Percentiles rank a stretch among this genome's conserved stretches.
phyloP scores from a whole-genome alignment of 1,284 basidiomycete species.

The Pterula multifida region DNA sequence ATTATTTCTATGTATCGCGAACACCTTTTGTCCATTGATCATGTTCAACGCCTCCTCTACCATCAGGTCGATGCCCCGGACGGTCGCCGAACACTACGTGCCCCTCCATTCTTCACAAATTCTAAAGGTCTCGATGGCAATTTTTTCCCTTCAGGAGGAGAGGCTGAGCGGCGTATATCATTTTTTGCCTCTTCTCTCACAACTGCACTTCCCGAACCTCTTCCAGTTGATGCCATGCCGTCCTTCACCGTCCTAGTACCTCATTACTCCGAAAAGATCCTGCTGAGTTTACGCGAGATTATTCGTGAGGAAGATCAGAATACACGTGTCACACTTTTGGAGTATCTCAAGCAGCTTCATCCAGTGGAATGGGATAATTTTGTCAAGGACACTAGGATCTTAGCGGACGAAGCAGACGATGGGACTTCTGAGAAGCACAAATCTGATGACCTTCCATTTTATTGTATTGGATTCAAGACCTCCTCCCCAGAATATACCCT shows the following conservation, averaged over 20 bases:
- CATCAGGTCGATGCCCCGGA: constrained; percentile 85
- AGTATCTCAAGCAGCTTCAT: constrained; percentile 97
- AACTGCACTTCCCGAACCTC: constrained; percentile 83
- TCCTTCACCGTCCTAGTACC: constrained; percentile 95
- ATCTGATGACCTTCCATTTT: constrained; percentile 95
- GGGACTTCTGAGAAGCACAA: constrained; percentile 27
- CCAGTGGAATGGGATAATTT: constrained; percentile 99
- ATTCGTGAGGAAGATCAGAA: constrained; percentile 95
- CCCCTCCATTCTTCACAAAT: constrained; percentile 92
- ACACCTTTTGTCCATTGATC: constrained; percentile 89
- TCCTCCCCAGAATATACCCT: constrained; percentile 98
- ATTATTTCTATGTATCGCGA: constrained; percentile 99
- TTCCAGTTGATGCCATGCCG: constrained; percentile 93
- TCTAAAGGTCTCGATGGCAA: constrained; percentile 68
- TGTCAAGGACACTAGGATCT: constrained; percentile 98
- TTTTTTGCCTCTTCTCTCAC: constrained; percentile 96
- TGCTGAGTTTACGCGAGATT: constrained; percentile 89
- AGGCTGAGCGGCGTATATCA: constrained; percentile 91
- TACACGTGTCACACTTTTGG: constrained; percentile 88
- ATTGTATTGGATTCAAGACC: constrained; percentile 99
- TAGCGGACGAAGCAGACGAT: constrained; percentile 80
- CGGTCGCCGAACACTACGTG: constrained; percentile 81
- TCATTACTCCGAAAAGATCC: constrained; percentile 94
- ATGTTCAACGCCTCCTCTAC: constrained; percentile 88
- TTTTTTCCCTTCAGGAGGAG: constrained; percentile 90